Evolutionary conservation across 73 alveolate species (phyloP).

Genomic region (Paramecium biaurelia): DNA sequence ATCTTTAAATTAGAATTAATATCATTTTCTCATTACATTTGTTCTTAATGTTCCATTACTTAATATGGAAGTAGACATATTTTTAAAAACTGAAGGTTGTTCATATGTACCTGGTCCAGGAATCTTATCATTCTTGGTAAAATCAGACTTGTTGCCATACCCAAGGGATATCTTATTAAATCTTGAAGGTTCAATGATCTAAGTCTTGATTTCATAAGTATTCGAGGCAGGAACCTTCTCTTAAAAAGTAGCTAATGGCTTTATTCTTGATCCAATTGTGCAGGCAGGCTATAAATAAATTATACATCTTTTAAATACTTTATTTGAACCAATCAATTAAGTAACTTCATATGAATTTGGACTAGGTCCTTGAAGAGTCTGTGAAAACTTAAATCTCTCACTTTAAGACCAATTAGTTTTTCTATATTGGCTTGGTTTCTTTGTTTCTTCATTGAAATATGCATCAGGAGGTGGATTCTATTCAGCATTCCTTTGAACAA

Average conservation of each 20-base stretch:
- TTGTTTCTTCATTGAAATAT: neutral
- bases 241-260: neutral
- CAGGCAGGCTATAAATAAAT: neutral
- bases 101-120: conserved; percentile 54
- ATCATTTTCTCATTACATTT: conserved; percentile 21
- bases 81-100: conserved; percentile 6
- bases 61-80: neutral
- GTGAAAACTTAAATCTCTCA: neutral
- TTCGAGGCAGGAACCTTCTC: conserved; percentile 46
- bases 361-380: neutral
- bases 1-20: neutral
- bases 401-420: neutral
- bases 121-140: neutral
- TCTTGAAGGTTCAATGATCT: conserved; percentile 18
- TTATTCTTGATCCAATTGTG: neutral
- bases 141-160: conserved; percentile 1
- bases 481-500: conserved; percentile 47
- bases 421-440: neutral
- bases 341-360: neutral
- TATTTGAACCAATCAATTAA: neutral
- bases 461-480: conserved; percentile 51
- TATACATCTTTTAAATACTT: neutral
- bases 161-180: neutral
- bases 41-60: conserved; percentile 8
- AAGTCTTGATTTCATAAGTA: neutral